Conservation (phyloP, 2,329 filamentous ascomycete species). For the Aspergillus niger region DNA sequence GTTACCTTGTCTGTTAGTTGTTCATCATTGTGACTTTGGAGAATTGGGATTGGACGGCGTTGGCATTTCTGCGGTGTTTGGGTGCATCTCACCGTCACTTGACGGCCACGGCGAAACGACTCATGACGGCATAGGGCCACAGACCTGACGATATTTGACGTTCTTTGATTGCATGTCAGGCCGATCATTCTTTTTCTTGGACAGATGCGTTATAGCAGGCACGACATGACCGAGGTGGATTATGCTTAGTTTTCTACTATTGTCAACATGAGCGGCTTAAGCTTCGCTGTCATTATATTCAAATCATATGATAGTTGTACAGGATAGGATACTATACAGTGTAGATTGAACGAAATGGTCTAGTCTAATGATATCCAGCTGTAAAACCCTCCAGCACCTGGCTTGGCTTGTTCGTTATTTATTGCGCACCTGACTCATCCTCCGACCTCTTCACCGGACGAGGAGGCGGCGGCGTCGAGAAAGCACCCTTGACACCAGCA, state of each 20-base stretch:
- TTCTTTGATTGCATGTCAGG: constrained; percentile 17
- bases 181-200: constrained; percentile 15
- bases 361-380: too few relatives aligned
- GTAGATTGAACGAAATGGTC: not conserved
- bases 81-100: constrained; percentile 22
- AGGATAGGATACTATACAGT: not conserved
- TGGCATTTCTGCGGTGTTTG: constrained; percentile 27
- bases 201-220: constrained; percentile 17
- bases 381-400: too few relatives aligned
- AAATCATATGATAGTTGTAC: not conserved
- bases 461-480: constrained; percentile 37
- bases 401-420: not conserved
- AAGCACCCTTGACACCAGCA: constrained; percentile 32
- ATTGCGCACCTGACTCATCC: constrained; percentile 16
- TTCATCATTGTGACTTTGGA: constrained; percentile 7
- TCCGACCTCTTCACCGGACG: constrained; percentile 25
- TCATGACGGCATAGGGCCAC: constrained; percentile 28
- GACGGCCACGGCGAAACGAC: constrained; percentile 27
- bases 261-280: not conserved
- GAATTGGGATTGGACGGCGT: constrained; percentile 22
- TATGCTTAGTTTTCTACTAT: constrained; percentile 10
- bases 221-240: constrained; percentile 17
- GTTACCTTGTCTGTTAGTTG: constrained; percentile 10
- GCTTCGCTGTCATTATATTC: not conserved
- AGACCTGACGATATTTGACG: constrained; percentile 17